A percentile compares a stretch with the other conserved stretches of the same genome.
phyloP scores from a whole-genome alignment of 257 asterid species.

The Leptodermis oblonga region DNA sequence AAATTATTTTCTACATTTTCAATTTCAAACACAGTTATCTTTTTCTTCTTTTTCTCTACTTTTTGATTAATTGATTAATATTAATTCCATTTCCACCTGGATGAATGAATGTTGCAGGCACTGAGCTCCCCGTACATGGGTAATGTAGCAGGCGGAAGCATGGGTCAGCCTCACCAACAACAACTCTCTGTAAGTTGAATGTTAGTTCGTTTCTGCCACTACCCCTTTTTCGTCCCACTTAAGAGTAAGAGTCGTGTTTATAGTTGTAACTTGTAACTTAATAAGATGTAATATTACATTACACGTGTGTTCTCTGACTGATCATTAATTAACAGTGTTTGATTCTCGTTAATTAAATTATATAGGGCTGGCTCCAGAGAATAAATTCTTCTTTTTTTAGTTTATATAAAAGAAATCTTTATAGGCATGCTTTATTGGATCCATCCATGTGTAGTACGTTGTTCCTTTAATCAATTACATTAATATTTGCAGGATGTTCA shows the following conservation, averaged over 20 bases:
- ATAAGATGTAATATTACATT: too few relatives aligned
- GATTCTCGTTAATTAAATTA: neutral
- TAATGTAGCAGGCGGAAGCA: constrained; percentile 33
- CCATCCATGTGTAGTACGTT: constrained; percentile 38
- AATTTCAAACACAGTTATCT: neutral
- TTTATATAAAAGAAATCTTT: constrained; percentile 26
- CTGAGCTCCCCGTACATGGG: constrained; percentile 42
- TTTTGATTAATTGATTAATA: too few relatives aligned
- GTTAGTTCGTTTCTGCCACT: too few relatives aligned
- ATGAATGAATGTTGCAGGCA: constrained; percentile 26
- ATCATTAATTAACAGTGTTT: constrained; percentile 6
- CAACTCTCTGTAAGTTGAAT: constrained; percentile 61
- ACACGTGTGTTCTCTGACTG: constrained; percentile 23
- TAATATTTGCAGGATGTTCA: constrained; percentile 51
- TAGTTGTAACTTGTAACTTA: too few relatives aligned
- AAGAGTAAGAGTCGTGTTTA: too few relatives aligned
- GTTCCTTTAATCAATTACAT: neutral
- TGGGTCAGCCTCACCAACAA: constrained; percentile 50
- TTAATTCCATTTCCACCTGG: too few relatives aligned
- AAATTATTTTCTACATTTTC: too few relatives aligned
- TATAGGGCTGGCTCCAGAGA: constrained; percentile 19
- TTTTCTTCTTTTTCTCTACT: constrained; percentile 9
- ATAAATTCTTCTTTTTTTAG: neutral
- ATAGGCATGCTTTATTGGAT: constrained; percentile 59
- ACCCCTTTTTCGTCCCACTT: too few relatives aligned